Base-by-base conservation (phyloP, 139 green algal species). In the Coelastrella sp. region DNA sequence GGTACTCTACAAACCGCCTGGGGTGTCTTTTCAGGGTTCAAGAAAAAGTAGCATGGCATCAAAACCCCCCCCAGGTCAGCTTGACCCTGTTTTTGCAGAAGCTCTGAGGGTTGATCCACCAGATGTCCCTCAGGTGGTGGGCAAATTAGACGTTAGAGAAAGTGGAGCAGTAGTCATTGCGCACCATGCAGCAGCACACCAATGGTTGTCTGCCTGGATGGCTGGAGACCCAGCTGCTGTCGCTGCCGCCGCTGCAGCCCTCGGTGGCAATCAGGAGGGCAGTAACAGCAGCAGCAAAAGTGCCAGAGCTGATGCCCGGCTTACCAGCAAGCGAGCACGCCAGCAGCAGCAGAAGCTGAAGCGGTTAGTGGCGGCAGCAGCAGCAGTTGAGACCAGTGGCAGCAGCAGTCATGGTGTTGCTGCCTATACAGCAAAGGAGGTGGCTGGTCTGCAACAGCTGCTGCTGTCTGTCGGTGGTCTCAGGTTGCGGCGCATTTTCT, bases 201-300 rank as follows among this genome's bases (percentile, higher is more conserved):
- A 87, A 25, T 87, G 82, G 82, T 65, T 87, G 82, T 78, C 82
- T 35, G 63, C 82, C 6, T 87, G 82, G 82, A 65, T 87, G 10
- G 65, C 82, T 17, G 82, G 82, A 8, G 82, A 87, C 7, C 82
- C 82, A 22, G 82, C 65, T 78, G 82, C 82, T 20, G 17, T 87
- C 22, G 82, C 82, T 19, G 82, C 82, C 35, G 82, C 82, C 63
- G 63, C 82, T 78, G 82, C 27, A 11, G 56, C 57, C 12, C 76
- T 82, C 11, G 24, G 56, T 79, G 82, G 79, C 19, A 56, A 11
- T 9, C 19, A 6, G 49, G 56, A 49, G 20, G 56, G 6, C 14
- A 11, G 78, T 27, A 10, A 9, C 79, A 70, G 58, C 56, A 82
- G 75, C 58, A 49, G 59, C 65, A 79, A 17, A 22, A 6, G 60